Percentiles rank a stretch among this genome's conserved stretches.
Evolutionary conservation across 2,329 filamentous ascomycete species (phyloP).

Genomic region (Paracamarosporium sp.): DNA sequence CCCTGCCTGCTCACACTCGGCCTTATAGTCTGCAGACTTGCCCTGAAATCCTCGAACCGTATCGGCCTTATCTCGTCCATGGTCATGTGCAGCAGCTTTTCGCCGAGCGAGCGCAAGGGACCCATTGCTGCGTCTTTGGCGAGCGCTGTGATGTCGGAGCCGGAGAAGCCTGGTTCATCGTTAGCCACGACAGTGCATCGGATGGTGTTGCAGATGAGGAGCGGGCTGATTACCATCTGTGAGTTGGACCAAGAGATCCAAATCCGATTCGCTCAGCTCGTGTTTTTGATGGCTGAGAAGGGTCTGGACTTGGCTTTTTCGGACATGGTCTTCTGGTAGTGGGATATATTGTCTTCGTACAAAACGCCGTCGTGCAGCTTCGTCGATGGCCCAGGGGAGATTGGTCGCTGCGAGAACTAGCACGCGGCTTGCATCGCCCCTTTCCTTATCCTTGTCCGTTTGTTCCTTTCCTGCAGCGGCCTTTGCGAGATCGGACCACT

Average conservation of each 20-base stretch:
- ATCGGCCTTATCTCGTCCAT: conserved; percentile 96
- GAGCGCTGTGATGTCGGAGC: conserved; percentile 93
- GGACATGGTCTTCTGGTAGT: conserved; percentile 82
- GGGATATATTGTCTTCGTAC: conserved; percentile 96
- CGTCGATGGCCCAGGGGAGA: conserved; percentile 96
- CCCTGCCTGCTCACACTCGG: conserved; percentile 89
- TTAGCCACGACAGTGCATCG: neutral
- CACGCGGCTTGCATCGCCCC: conserved; percentile 84
- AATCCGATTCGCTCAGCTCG: conserved; percentile 72
- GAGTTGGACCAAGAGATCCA: conserved; percentile 74
- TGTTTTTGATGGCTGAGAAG: conserved; percentile 90
- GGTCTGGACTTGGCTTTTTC: conserved; percentile 78
- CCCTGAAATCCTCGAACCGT: conserved; percentile 79
- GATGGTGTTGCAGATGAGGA: neutral
- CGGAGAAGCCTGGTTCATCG: conserved; percentile 78
- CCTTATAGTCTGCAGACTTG: conserved; percentile 82
- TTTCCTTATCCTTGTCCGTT: conserved; percentile 69
- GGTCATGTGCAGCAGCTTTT: conserved; percentile 85
- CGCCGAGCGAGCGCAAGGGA: conserved; percentile 85
- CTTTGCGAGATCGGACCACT: conserved; percentile 93
- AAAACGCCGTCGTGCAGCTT: conserved; percentile 88
- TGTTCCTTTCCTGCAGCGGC: conserved; percentile 86
- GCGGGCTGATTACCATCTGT: conserved; percentile 75
- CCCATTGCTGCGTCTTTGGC: conserved; percentile 99
- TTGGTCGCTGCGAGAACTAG: conserved; percentile 96